Conservation (phyloP, 345 rosid genomes). For the Microcos paniculata region DNA sequence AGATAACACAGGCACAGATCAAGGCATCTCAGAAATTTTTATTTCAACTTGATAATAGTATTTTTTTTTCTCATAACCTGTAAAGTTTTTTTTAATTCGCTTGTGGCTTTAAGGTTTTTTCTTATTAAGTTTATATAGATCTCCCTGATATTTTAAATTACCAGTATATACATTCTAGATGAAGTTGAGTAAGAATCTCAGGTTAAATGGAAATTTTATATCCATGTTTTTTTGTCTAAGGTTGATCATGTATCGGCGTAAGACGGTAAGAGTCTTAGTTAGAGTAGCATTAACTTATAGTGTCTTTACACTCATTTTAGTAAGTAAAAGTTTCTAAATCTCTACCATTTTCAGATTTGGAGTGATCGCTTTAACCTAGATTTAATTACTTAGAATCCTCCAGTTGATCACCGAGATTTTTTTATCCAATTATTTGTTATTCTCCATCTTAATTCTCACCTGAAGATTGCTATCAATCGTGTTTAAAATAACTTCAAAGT, state of each 20-base stretch:
- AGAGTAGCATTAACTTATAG: not conserved
- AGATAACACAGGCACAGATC: not conserved
- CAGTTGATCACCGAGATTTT: not conserved
- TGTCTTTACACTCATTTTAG: not conserved
- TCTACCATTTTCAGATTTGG: not conserved
- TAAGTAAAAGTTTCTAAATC: not conserved
- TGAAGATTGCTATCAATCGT: not conserved
- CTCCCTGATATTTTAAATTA: not conserved
- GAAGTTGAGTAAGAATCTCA: not conserved
- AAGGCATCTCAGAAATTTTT: not conserved
- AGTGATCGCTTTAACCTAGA: not conserved
- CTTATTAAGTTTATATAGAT: not conserved
- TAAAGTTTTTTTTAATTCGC: not conserved
- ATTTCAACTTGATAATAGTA: not conserved
- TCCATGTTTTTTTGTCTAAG: not conserved
- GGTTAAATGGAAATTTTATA: not conserved
- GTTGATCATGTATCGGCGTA: not conserved
- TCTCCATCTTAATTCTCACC: not conserved
- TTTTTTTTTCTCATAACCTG: not conserved
- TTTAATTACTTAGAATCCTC: not conserved
- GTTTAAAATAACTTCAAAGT: conserved; percentile 4
- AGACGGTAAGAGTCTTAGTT: not conserved
- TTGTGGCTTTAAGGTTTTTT: not conserved
- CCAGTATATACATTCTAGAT: not conserved
- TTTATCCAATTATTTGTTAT: conserved; percentile 9